Conservation (phyloP, 257 asterid genomes). For the Coffea eugenioides region DNA sequence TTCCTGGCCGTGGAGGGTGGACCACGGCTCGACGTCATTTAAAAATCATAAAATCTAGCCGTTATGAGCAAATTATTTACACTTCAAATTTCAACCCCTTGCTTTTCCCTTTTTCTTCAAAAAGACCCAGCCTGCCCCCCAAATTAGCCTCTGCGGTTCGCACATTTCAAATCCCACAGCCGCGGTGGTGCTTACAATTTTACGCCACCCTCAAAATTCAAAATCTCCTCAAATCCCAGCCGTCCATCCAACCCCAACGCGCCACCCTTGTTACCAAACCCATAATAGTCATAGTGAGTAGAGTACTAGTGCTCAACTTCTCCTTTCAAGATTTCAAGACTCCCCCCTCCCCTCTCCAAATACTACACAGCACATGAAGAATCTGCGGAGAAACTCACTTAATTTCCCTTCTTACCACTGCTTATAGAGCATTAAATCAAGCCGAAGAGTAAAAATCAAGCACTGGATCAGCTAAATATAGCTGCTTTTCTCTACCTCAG, state of each 20-base stretch:
- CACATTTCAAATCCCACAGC: slow-evolving; percentile 40
- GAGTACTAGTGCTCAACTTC: background rate
- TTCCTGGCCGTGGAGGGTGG: background rate
- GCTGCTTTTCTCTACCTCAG: slow-evolving; percentile 17
- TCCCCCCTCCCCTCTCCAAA: background rate
- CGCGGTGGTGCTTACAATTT: slow-evolving; percentile 9
- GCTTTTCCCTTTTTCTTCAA: slow-evolving; percentile 8
- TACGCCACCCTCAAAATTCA: slow-evolving; percentile 26
- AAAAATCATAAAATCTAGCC: slow-evolving; percentile 46
- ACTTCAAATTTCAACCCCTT: slow-evolving; percentile 15
- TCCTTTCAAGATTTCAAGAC: slow-evolving; percentile 4
- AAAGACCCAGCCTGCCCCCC: slow-evolving; percentile 16
- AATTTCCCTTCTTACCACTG: no score
- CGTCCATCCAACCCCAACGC: slow-evolving; percentile 28
- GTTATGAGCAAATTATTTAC: slow-evolving; percentile 26
- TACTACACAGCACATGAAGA: no score
- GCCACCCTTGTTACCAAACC: slow-evolving; percentile 13
- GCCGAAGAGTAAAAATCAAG: slow-evolving; percentile 1
- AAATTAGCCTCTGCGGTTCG: no score
- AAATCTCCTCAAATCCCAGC: slow-evolving; percentile 37
- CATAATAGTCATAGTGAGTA: background rate
- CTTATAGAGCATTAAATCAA: slow-evolving; percentile 13
- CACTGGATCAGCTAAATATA: background rate
- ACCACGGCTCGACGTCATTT: slow-evolving; percentile 29
- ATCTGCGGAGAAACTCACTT: no score